Evolutionary conservation across 805 yeast species (phyloP).

Genomic region (Wickerhamomyces sydowiorum): DNA sequence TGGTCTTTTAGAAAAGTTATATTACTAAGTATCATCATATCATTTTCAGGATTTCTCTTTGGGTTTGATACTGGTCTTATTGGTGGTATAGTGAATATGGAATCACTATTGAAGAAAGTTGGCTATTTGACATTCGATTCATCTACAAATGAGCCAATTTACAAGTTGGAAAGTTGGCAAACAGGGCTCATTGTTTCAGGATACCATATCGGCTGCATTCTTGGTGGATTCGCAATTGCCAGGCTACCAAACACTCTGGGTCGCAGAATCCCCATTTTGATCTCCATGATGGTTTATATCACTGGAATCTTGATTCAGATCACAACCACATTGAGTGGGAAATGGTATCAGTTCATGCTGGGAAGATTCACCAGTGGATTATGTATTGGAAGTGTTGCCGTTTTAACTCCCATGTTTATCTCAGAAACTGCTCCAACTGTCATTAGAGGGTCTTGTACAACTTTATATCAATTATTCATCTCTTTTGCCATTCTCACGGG

Average conservation of each 20-base stretch:
- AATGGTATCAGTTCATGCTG: conserved; percentile 59
- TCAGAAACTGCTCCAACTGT: conserved; percentile 62
- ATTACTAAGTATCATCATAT: not conserved
- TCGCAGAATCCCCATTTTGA: conserved; percentile 52
- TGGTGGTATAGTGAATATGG: conserved; percentile 63
- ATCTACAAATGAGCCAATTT: conserved; percentile 22
- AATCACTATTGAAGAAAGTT: conserved; percentile 45
- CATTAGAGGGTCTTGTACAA: conserved; percentile 63
- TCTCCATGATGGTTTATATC: conserved; percentile 48
- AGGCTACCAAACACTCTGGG: conserved; percentile 57
- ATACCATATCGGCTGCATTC: conserved; percentile 66
- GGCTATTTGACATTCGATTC: conserved; percentile 27
- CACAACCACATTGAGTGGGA: conserved; percentile 33
- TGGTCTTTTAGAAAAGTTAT: not conserved
- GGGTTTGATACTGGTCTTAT: conserved; percentile 77
- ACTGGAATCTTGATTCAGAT: conserved; percentile 58
- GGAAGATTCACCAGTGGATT: conserved; percentile 69
- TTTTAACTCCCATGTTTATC: conserved; percentile 66
- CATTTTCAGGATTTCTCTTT: conserved; percentile 48
- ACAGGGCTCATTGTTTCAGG: conserved; percentile 46
- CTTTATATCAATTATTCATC: conserved; percentile 56
- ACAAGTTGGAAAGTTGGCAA: conserved; percentile 27
- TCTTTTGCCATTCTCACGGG: conserved; percentile 66
- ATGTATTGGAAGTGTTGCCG: conserved; percentile 70
- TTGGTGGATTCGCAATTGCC: conserved; percentile 59